Percentiles rank a stretch among this genome's conserved stretches.
phyloP scores from a whole-genome alignment of 2,329 filamentous ascomycete genomes.

The Aspergillus puulaauensis region DNA sequence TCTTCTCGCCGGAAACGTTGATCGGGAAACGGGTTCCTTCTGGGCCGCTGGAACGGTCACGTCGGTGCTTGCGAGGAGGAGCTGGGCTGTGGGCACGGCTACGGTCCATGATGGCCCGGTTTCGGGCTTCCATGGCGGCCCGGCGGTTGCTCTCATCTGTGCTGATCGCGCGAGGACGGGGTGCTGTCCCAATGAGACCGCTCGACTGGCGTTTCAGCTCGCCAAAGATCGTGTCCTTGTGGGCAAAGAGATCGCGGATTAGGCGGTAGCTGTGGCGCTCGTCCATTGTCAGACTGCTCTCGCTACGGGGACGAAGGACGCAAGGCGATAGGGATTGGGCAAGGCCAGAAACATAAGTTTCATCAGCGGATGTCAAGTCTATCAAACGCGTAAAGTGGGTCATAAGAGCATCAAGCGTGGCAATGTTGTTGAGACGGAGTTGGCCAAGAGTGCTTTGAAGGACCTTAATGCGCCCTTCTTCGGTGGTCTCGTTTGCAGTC shows the following conservation, averaged over 20 bases:
- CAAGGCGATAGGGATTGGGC: conserved; percentile 77
- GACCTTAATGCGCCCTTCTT: conserved; percentile 79
- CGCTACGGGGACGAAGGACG: conserved; percentile 79
- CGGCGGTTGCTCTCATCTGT: conserved; percentile 95
- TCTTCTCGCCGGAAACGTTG: conserved; percentile 58
- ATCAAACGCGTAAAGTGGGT: conserved; percentile 97
- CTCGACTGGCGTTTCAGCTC: conserved; percentile 77
- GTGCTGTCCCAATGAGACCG: conserved; percentile 52
- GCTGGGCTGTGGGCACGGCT: conserved; percentile 72
- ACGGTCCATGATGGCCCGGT: conserved; percentile 71
- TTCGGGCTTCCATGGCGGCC: conserved; percentile 90
- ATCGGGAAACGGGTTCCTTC: conserved; percentile 88
- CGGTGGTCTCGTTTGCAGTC: conserved; percentile 71
- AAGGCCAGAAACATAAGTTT: conserved; percentile 74
- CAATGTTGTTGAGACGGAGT: conserved; percentile 93
- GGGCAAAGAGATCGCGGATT: conserved; percentile 84
- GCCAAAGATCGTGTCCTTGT: conserved; percentile 94
- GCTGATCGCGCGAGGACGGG: conserved; percentile 79
- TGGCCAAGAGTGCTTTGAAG: conserved; percentile 95
- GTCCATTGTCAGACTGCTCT: conserved; percentile 90
- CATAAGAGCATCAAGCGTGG: conserved; percentile 96
- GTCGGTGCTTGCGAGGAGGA: conserved; percentile 60
- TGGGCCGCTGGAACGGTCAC: conserved; percentile 72
- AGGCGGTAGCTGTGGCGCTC: conserved; percentile 91
- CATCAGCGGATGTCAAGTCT: conserved; percentile 93